Evolutionary conservation across 129 eudicot species (phyloP).

Genomic region (Arctium lappa): DNA sequence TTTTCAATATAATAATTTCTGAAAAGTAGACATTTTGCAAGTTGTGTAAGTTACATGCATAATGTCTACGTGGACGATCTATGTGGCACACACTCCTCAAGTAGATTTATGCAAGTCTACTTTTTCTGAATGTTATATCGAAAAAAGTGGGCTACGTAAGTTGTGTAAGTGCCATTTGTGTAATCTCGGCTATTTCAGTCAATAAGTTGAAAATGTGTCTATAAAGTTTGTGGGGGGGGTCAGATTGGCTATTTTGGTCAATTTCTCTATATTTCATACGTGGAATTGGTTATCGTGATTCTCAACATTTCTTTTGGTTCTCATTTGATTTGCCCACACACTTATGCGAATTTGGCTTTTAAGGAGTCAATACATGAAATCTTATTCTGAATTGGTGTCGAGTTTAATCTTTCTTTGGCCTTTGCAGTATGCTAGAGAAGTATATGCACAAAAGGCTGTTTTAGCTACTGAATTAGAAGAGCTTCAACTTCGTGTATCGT

Average conservation of each 20-base stretch:
- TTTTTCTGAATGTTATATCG: too few species aligned
- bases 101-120: too few species aligned
- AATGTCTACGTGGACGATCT: too few species aligned
- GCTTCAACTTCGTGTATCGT: constrained; percentile 61
- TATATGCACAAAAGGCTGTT: constrained; percentile 58
- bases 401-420: background rate
- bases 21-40: background rate
- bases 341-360: background rate
- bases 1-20: too few species aligned
- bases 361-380: background rate
- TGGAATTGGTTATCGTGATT: background rate
- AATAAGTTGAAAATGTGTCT: too few species aligned
- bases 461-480: constrained; percentile 63
- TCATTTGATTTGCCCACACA: background rate
- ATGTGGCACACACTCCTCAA: too few species aligned
- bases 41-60: background rate
- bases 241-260: too few species aligned
- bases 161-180: too few species aligned
- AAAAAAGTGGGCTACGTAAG: too few species aligned
- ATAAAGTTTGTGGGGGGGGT: too few species aligned
- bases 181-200: too few species aligned
- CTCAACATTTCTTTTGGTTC: background rate
- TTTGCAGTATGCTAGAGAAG: constrained; percentile 66
- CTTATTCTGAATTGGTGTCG: background rate
- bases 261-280: background rate